Evolutionary conservation across 805 yeast species (phyloP), one percentile per base, ranked within the genome.

Genomic region (Wickerhamomyces mucosus): DNA sequence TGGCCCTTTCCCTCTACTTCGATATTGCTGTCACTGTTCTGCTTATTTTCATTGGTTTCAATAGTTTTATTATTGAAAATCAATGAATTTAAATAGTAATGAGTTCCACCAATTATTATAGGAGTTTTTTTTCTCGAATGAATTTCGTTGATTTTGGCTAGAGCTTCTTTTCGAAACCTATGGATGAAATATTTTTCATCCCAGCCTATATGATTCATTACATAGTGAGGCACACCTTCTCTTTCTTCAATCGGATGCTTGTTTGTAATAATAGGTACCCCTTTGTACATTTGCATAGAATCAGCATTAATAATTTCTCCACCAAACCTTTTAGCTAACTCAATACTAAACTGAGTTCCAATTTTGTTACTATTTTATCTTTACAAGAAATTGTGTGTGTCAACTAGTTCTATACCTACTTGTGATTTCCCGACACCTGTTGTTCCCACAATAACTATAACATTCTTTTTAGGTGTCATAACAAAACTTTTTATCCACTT

Each of bases 371-470:
- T 28, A 7, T 10, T 7, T 19, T 8, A 10, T 10, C n/a, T 7
- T 12, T n/a, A 12, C 2, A 9, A 25, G 15, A 13, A 14, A 9
- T 14, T 23, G 15, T 7, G 13, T 23, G 26, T 19, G 21, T 19
- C 21, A 8, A 8, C 11, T 19, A 8, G 21, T 19, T 19, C 21
- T 19, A 83, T 71, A 29, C 84, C 68, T 35, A 82, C 70, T 65
- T 74, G 85, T 0, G 96, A 88, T 50, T 89, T 89, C 0, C 98
- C 98, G 10, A 86, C 96, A 0, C 97, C 98, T 0, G 98, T 89
- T 21, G 95, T 88, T 0, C 98, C 98, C 4, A 82, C 80, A 13
- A 83, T 70, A 12, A 84, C 74, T 18, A 81, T 65, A 5, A 83
- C 53, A 34, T 62, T 65, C 35, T 46, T 50, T 13, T 41, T 35